Evolutionary conservation across 1,139 yeast genomes (phyloP).

Genomic region (Yamadazyma aaseri): DNA sequence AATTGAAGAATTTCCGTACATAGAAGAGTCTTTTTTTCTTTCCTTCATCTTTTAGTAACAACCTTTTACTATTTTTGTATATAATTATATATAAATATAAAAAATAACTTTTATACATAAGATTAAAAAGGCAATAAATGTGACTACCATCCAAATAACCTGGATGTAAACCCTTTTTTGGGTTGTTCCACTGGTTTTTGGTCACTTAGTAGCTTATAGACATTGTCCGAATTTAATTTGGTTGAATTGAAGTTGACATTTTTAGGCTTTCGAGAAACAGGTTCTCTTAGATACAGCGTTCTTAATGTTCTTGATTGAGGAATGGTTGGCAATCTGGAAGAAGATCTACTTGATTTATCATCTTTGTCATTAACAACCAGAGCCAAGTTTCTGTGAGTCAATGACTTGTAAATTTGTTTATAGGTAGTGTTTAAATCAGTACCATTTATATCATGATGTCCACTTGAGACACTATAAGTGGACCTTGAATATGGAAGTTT

Average conservation of each 20-base stretch:
- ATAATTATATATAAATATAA: constrained; percentile 6
- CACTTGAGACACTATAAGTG: constrained; percentile 26
- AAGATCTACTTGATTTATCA: constrained; percentile 15
- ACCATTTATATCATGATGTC: constrained; percentile 12
- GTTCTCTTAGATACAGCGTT: constrained; percentile 1
- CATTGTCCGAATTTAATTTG: constrained; percentile 22
- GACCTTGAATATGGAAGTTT: constrained; percentile 21
- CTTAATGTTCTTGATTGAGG: constrained; percentile 13
- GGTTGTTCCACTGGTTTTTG: constrained; percentile 6
- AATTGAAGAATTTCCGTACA: not conserved
- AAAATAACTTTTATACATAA: not conserved
- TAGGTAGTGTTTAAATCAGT: constrained; percentile 30
- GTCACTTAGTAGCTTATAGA: constrained; percentile 22
- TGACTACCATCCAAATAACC: constrained; percentile 43
- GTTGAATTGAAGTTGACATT: not conserved
- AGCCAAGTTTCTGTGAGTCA: constrained; percentile 33
- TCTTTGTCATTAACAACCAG: constrained; percentile 17
- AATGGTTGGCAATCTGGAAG: constrained; percentile 20
- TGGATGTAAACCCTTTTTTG: constrained; percentile 23
- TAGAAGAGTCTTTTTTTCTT: constrained; percentile 4
- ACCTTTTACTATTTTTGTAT: constrained; percentile 6
- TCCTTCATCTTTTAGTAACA: not conserved
- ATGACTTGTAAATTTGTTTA: constrained; percentile 35
- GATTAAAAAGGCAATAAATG: too few relatives aligned
- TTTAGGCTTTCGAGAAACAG: too few relatives aligned